Evolutionary conservation across 179 eudicot genomes (phyloP).

Genomic region (Spergularia azorica): DNA sequence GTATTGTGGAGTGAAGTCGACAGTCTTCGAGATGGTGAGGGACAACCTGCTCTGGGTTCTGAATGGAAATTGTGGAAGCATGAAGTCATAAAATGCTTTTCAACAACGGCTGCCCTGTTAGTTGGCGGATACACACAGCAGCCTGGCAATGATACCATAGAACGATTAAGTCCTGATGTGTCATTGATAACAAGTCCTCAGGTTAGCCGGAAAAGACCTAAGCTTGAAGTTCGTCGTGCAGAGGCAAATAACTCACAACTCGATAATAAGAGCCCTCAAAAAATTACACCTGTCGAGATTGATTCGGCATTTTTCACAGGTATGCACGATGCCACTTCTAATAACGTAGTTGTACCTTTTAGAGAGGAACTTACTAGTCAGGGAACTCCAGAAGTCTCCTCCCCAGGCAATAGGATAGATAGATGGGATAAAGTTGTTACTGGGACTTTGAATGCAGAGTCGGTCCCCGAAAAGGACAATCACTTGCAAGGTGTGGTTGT

Average conservation of each 20-base stretch:
- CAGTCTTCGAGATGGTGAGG: conserved; percentile 44
- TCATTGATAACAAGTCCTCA: conserved; percentile 44
- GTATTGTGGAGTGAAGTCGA: conserved; percentile 74
- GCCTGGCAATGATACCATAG: conserved; percentile 26
- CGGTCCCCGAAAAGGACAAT: conserved; percentile 34
- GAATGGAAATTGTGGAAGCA: conserved; percentile 85
- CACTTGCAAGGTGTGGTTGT: conserved; percentile 33
- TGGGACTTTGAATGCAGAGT: conserved; percentile 47
- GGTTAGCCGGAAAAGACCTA: conserved; percentile 80
- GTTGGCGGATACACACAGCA: conserved; percentile 42
- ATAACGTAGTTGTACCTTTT: conserved; percentile 28
- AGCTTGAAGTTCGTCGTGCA: conserved; percentile 98
- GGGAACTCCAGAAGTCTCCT: conserved; percentile 26
- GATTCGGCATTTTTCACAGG: conserved; percentile 57
- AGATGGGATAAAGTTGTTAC: conserved; percentile 56
- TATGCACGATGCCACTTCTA: conserved; percentile 29
- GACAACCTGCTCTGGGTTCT: conserved; percentile 53
- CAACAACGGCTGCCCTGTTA: conserved; percentile 48
- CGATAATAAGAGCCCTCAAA: conserved; percentile 43
- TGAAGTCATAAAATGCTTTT: conserved; percentile 73
- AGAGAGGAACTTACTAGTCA: conserved; percentile 32
- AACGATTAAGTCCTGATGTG: conserved; percentile 39
- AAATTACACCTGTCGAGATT: conserved; percentile 41
- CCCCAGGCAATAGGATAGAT: conserved; percentile 31
- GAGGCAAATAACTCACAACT: conserved; percentile 56